Evolutionary conservation across 129 eudicot species (phyloP), one percentile per base, ranked within the genome.

Genomic region (sunflower (Helianthus annuus)): DNA sequence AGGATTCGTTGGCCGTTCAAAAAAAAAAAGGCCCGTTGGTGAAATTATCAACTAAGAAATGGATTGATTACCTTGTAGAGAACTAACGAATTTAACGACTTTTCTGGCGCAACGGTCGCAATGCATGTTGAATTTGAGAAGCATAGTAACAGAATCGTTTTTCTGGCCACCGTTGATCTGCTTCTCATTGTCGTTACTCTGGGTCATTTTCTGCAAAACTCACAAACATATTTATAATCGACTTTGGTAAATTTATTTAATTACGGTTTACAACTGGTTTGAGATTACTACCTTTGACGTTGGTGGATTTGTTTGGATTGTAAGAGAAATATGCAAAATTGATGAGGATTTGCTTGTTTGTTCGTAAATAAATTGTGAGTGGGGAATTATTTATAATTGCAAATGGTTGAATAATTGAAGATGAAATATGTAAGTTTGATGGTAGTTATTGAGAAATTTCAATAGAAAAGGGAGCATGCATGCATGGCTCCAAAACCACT

Each of bases 61-160:
- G 58, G 38, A 27, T 6, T 75, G 38, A 27, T 6, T 75, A 83
- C 85, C 81, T 2, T 77, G 17, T 38, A 74, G 73, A 16, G 74
- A 57, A 10, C 56, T 63, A 22, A 73, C 68, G 15, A 54, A 40
- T 74, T 71, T 81, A 24, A 44, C 53, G 69, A 78, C 48, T 71
- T 78, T 74, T 8, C 8, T 10, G 12, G 76, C 76, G 10, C 89
- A 85, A 14, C 85, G 85, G 48, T 81, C 49, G 36, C 89, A 85
- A 66, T 85, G 83, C 76, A 78, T 46, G 66, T 81, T 70, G 48
- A 78, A 53, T 52, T 81, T 78, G 14, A 81, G 64, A 42, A 74
- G 79, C 48, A 71, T 79, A 10, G n/a, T 54, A 14, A 27, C 48
- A 45, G 46, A 48, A 42, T 22, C 73, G 17, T 75, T 66, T 36